Conservation (phyloP, 345 rosid genomes). For the Euphorbia peplus region DNA sequence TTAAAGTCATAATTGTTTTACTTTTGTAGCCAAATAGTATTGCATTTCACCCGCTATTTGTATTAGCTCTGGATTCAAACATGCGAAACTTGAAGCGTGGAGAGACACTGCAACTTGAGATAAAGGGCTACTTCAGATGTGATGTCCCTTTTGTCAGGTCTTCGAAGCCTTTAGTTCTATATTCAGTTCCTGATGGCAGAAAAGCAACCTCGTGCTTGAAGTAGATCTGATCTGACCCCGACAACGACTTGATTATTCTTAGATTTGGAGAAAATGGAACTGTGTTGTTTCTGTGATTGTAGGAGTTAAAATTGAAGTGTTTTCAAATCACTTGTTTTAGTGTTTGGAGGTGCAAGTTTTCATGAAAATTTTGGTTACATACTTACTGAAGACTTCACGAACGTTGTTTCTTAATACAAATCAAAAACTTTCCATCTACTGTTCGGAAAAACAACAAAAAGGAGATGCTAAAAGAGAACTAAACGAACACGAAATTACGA, state of each 20-base stretch:
- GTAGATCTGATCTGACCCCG: slow-evolving; percentile 15
- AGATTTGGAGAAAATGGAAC: neutral
- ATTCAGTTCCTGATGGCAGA: slow-evolving; percentile 85
- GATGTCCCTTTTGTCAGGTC: slow-evolving; percentile 74
- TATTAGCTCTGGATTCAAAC: slow-evolving; percentile 41
- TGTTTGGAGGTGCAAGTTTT: neutral
- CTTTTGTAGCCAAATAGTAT: neutral
- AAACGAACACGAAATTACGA: too few relatives aligned
- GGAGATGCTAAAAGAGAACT: too few relatives aligned
- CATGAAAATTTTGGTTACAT: neutral
- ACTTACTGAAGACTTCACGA: too few relatives aligned
- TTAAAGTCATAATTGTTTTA: neutral
- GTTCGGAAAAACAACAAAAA: too few relatives aligned
- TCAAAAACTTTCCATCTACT: too few relatives aligned
- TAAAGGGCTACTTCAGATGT: slow-evolving; percentile 87
- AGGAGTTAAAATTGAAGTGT: neutral
- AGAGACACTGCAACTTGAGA: slow-evolving; percentile 79
- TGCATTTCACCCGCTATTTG: too few relatives aligned
- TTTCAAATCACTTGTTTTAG: neutral
- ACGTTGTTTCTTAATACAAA: too few relatives aligned
- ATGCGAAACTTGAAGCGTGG: slow-evolving; percentile 71
- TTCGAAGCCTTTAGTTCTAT: slow-evolving; percentile 64
- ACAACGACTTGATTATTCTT: neutral
- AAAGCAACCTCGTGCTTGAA: slow-evolving; percentile 35
- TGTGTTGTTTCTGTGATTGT: neutral